Base-by-base conservation (phyloP, 148 eudicot species). In the Rhododendron griersonianum region DNA sequence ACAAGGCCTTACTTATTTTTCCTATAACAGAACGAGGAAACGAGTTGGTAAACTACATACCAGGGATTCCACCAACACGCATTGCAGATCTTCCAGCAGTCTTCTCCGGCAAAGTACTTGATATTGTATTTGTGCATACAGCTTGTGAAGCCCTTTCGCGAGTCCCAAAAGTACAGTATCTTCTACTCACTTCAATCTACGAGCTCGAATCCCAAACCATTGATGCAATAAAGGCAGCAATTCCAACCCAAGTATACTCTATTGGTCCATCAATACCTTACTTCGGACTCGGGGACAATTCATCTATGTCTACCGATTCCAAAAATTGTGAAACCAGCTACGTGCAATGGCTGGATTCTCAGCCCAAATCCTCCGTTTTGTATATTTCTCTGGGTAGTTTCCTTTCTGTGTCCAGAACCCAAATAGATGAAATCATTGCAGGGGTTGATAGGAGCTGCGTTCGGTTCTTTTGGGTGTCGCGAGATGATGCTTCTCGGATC, bases 361-460 rank as follows among this genome's bases (percentile, higher is more conserved):
- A 91, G n/a, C 91, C 92, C 51, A 39, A 85, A 18, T 78, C 59
- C 16, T 93, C 95, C 0, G 95, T 92, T 15, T 65, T 93, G 80
- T 93, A 93, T 80, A 83, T 93, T 30, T 93, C 96, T 13, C 88
- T 87, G 73, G 98, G 98, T 59, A 93, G 95, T 84, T 91, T 91
- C 74, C 92, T 94, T 28, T 92, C 93, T 1, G 88, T 89, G 28
- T 90, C 96, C 10, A 83, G 82, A 65, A 90, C 87, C 11, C 94
- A 95, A 47, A 85, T 91, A 89, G 91, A 92, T 13, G 95, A 95
- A 81, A 88, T 94, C 51, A 88, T 89, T 0, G 83, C 81, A 13
- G 95, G 96, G 14, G 59, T 95, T 7, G 86, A 84, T 35, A 90
- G 84, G n/a, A 91, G 95, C 35, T 90, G 94, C 0, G 92, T 92